Base-by-base conservation (phyloP, 108 stramenopile genomes). In the Conticribra guillardii region DNA sequence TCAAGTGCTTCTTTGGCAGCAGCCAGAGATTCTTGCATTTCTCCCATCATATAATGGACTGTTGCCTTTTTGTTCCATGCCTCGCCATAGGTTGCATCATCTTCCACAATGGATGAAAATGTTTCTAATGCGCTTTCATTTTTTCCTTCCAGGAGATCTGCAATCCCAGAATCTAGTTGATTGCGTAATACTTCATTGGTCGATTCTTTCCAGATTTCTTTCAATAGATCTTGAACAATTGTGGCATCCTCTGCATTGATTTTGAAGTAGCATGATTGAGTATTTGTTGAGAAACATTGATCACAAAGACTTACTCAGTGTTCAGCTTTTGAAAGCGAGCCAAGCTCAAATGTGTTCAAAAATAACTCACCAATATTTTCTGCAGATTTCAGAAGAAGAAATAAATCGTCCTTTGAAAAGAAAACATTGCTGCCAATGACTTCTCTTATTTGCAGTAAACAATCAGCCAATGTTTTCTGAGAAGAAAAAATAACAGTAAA, bases 181-280 rank as follows among this genome's bases (percentile, higher is more conserved):
- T 63, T 79, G 23, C 88, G 74, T 22, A 90, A 47, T 30, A 76
- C 74, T 9, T 21, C 50, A 56, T 87, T 73, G 24, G 45, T 17
- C 44, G 84, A 74, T 19, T 85, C 91, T 57, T 88, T 87, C 74
- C 81, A 88, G 17, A 88, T 75, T 64, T 93, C 92, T 56, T 86
- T 90, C 24, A 93, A 71, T 0, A 59, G 56, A 11, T 90, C 89
- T 54, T 88, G 67, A 11, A 90, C 50, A 45, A 60, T 53, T 21
- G 62, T 71, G 4, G 92, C 84, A 30, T 82, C 71, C 28, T 89
- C 84, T 41, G 37, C 11, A 9, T 41, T 41, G 37, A 41, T n/a
- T n/a, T n/a, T n/a, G n/a, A n/a, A n/a, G n/a, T n/a, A n/a, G n/a
- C n/a, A n/a, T n/a, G n/a, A n/a, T n/a, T n/a, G n/a, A n/a, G n/a